These are phyloP conservation scores for Fraxinus baroniana DNA, from an alignment of 305 asterid genomes.

Conservation along the genomic window DNA sequence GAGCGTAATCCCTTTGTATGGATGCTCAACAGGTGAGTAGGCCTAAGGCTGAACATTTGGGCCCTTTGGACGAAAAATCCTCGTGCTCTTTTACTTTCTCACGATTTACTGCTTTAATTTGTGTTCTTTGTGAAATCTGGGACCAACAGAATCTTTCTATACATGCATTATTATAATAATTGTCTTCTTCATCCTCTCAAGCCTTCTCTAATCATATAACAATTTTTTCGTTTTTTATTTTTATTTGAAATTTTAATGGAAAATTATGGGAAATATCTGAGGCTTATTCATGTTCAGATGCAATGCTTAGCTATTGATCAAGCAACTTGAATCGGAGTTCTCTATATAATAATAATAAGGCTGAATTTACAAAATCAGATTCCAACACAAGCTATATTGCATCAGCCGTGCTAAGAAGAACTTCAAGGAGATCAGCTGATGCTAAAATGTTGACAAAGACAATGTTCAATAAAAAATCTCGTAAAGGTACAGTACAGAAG, in stretches of 20 bases:
- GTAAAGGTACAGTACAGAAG: neutral
- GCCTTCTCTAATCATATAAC: neutral
- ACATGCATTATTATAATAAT: neutral
- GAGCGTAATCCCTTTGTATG: too few species aligned
- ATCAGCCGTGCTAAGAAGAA: neutral
- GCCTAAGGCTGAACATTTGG: too few species aligned
- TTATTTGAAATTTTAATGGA: neutral
- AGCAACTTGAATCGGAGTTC: neutral
- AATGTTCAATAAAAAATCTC: neutral
- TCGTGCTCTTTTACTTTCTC: too few species aligned
- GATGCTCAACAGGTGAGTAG: too few species aligned
- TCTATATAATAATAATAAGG: neutral
- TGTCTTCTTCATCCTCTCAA: neutral
- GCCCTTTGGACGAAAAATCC: too few species aligned
- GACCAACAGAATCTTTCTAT: neutral
- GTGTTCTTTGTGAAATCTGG: too few species aligned
- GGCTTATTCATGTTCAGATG: neutral
- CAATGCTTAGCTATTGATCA: neutral
- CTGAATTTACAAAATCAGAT: neutral
- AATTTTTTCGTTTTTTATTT: neutral
- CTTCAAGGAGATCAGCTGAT: neutral
- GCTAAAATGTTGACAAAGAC: neutral
- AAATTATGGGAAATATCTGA: neutral
- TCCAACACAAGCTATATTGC: neutral
- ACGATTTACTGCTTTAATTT: too few species aligned